phyloP scores from a whole-genome alignment of 306 rosid species.

The Rosa persica region DNA sequence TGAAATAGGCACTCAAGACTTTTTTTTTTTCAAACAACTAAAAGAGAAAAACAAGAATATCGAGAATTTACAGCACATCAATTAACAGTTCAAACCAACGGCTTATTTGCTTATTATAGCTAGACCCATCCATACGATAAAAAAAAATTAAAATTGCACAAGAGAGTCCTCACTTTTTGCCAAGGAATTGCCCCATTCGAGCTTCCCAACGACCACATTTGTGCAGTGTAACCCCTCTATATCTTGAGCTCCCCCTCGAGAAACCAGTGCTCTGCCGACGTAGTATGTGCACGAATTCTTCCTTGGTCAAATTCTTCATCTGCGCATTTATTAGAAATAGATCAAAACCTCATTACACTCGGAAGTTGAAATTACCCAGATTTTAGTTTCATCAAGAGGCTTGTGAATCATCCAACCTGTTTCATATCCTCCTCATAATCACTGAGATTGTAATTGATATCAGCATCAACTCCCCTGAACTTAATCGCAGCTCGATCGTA shows the following conservation, averaged over 20 bases:
- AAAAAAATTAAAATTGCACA: slow-evolving; percentile 26
- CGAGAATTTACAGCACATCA: slow-evolving; percentile 41
- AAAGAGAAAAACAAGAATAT: slow-evolving; percentile 36
- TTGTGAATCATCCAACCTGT: slow-evolving; percentile 51
- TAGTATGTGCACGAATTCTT: slow-evolving; percentile 93
- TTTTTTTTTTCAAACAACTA: slow-evolving; percentile 56
- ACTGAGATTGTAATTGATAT: slow-evolving; percentile 82
- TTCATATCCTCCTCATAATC: slow-evolving; percentile 95
- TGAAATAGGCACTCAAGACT: slow-evolving; percentile 62
- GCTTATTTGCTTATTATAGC: slow-evolving; percentile 27
- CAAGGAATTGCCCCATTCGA: slow-evolving; percentile 98
- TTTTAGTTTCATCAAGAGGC: slow-evolving; percentile 18
- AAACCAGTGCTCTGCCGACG: slow-evolving; percentile 98
- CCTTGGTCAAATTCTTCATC: slow-evolving; percentile 85
- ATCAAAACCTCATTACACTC: neutral
- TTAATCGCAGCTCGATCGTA: slow-evolving; percentile 98
- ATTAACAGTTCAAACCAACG: slow-evolving; percentile 36
- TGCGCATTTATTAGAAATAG: slow-evolving; percentile 29
- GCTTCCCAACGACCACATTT: slow-evolving; percentile 99
- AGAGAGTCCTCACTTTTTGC: slow-evolving; percentile 90
- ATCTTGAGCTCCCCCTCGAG: slow-evolving; percentile 95
- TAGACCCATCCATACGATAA: slow-evolving; percentile 21
- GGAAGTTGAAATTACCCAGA: slow-evolving; percentile 1
- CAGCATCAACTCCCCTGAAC: slow-evolving; percentile 98
- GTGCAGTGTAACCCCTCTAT: slow-evolving; percentile 96